Conservation (phyloP, 225 moss, liverwort and hornwort genomes). For the Bryoerythrophyllum caledonicum region DNA sequence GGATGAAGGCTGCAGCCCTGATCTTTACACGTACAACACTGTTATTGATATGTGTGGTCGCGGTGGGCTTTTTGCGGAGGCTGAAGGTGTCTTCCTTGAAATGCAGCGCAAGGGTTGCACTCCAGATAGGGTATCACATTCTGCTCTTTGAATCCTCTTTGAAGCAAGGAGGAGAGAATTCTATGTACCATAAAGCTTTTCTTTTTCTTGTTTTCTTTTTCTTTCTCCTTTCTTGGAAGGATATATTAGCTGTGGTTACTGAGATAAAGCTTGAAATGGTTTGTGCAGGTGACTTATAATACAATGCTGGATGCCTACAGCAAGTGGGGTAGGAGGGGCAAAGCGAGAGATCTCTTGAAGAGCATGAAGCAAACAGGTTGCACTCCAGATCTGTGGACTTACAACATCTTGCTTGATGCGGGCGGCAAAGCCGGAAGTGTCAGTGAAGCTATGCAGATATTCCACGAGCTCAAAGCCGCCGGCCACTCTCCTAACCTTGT, state of each 20-base stretch:
- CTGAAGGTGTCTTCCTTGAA: slow-evolving; percentile 75
- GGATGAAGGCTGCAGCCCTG: slow-evolving; percentile 74
- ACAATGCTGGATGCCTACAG: slow-evolving; percentile 91
- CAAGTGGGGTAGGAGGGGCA: slow-evolving; percentile 73
- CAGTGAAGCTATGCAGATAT: slow-evolving; percentile 68
- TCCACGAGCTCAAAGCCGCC: slow-evolving; percentile 62
- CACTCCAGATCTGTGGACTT: slow-evolving; percentile 88
- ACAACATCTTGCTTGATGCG: slow-evolving; percentile 84
- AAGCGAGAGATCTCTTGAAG: slow-evolving; percentile 62
- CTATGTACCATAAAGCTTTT: slow-evolving; percentile 25
- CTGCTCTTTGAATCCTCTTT: neutral
- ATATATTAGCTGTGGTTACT: neutral
- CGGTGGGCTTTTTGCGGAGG: slow-evolving; percentile 73
- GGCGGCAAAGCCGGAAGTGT: slow-evolving; percentile 70
- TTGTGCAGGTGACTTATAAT: slow-evolving; percentile 89
- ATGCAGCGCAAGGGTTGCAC: slow-evolving; percentile 83
- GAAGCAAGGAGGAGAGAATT: neutral
- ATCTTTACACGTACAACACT: slow-evolving; percentile 93
- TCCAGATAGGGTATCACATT: slow-evolving; percentile 71
- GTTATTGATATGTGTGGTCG: slow-evolving; percentile 83
- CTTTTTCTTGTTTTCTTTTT: neutral
- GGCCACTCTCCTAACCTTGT: slow-evolving; percentile 85
- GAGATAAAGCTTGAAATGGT: slow-evolving; percentile 7
- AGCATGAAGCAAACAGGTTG: slow-evolving; percentile 72
- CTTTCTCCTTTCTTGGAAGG: neutral